These are phyloP conservation scores for Tolypocladium inflatum DNA, from an alignment of 2,329 filamentous ascomycete genomes.

Conservation along the genomic window DNA sequence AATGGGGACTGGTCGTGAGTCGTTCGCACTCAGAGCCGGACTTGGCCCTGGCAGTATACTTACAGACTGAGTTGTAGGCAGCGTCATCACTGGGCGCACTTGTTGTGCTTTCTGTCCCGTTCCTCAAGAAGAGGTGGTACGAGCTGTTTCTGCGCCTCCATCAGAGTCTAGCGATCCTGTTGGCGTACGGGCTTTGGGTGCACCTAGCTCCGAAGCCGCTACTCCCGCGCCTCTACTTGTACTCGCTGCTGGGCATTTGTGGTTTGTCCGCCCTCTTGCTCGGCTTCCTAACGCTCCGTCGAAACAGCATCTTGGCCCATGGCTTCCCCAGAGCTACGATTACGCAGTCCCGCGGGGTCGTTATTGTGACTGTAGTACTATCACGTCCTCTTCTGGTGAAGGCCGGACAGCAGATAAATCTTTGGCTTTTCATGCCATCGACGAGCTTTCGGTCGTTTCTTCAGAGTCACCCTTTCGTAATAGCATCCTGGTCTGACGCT, in stretches of 20 bases:
- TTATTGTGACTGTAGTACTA: neutral
- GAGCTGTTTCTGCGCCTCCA: conserved; percentile 3
- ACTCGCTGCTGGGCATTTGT: neutral
- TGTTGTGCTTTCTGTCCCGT: neutral
- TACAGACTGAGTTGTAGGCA: neutral
- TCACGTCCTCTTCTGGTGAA: neutral
- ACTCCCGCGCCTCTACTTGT: neutral
- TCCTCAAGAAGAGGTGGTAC: neutral
- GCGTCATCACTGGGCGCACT: neutral
- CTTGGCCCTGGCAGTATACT: neutral
- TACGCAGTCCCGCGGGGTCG: neutral
- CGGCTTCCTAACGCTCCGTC: neutral
- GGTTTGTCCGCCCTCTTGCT: neutral
- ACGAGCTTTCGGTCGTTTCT: neutral
- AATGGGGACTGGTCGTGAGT: neutral
- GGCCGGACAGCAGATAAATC: neutral
- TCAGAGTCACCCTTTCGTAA: neutral
- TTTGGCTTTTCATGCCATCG: neutral
- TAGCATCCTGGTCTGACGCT: neutral
- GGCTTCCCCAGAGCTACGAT: neutral
- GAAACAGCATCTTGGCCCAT: neutral
- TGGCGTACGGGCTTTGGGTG: conserved; percentile 3
- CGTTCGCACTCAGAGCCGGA: too few species aligned
- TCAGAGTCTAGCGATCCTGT: conserved; percentile 2
- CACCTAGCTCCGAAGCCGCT: neutral